Evolutionary conservation across 805 yeast genomes (phyloP), one percentile per base, ranked within the genome.

Genomic region (Lipomyces oligophaga): DNA sequence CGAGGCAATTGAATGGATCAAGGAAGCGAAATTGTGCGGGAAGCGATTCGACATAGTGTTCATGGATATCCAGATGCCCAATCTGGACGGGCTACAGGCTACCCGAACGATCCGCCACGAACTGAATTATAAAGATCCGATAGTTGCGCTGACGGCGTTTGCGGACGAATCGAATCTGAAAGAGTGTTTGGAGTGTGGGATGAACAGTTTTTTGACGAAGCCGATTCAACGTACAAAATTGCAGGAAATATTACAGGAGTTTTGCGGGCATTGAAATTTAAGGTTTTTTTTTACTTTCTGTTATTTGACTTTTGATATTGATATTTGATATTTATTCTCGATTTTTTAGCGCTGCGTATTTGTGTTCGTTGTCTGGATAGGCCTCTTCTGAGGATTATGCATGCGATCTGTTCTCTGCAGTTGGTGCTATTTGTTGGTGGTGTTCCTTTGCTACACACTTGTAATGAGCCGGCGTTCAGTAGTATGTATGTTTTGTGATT

Each of bases 61-160:
- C 62, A 90, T 90, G 98, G 98, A 90, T 65, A 94, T 90, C 41
- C 97, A 47, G 66, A 90, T 89, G 97, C 97, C 97, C 3, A 81
- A 79, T 59, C 73, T 88, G 56, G 97, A 90, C 63, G 98, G 98
- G 2, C 68, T 89, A 25, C 71, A 79, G 21, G 95, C 97, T 0
- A 88, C 97, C 0, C 78, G 71, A 51, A 72, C 76, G 60, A 83
- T 90, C 28, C 72, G 96, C 36, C 66, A 71, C 15, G 80, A 83
- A 35, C 64, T 84, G 49, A 68, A 74, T 4, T 85, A 76, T 60
- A 62, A 63, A 1, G 75, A 77, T 5, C 97, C 97, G 0, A 88
- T 93, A 47, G 93, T 90, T 31, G 97, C 97, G 0, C 74, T 90
- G 44, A 89, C 97, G 0, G 97, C 97, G 1, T 90, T 84, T 71